phyloP scores from a whole-genome alignment of 2,329 filamentous ascomycete genomes.

The Blastomyces percursus region DNA sequence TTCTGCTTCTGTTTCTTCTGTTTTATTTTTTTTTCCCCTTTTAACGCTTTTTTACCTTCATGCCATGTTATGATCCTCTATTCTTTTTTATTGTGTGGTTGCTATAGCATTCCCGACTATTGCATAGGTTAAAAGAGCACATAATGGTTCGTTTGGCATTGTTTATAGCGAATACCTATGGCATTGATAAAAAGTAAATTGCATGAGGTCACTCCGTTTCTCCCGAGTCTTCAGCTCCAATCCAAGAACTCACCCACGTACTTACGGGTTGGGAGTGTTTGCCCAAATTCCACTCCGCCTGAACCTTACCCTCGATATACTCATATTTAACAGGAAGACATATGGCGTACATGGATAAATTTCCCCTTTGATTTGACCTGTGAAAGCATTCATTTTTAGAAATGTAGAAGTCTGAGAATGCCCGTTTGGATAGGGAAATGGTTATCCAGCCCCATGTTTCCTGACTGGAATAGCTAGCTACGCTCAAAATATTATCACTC shows the following conservation, averaged over 20 bases:
- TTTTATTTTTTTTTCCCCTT: not conserved
- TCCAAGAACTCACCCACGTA: not conserved
- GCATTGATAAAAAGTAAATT: not conserved
- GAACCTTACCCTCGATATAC: not conserved
- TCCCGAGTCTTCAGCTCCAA: not conserved
- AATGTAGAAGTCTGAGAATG: no score
- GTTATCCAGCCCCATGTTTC: no score
- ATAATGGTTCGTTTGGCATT: not conserved
- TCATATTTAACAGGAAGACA: not conserved
- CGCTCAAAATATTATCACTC: no score
- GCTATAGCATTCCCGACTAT: not conserved
- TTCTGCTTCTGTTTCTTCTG: not conserved
- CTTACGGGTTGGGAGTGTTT: not conserved
- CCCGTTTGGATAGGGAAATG: no score
- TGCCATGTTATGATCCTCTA: not conserved
- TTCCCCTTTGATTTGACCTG: no score
- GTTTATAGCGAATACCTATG: not conserved
- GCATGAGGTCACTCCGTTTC: not conserved
- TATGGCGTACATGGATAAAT: no score
- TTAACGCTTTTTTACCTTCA: not conserved
- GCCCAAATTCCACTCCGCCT: not conserved
- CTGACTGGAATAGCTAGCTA: no score
- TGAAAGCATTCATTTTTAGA: no score
- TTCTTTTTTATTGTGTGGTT: not conserved
- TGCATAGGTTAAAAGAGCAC: not conserved